Conservation (phyloP, 768 basidiomycete genomes). For the Amanita phalloides region DNA sequence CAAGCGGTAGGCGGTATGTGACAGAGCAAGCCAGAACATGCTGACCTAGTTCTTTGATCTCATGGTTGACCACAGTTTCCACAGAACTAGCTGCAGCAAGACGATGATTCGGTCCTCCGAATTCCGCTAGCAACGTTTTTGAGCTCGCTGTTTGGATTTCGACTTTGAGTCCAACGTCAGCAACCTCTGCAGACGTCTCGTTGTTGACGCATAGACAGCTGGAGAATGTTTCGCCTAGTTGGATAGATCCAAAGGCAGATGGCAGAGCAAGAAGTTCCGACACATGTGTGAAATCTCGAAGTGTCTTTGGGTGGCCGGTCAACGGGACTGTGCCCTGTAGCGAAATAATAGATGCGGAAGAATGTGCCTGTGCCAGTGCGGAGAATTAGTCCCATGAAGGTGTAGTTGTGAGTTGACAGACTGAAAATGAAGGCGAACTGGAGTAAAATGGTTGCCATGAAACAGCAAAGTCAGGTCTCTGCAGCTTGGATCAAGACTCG, state of each 20-base stretch:
- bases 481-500: slow-evolving; percentile 9
- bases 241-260: slow-evolving; percentile 75
- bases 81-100: slow-evolving; percentile 49
- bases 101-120: slow-evolving; percentile 39
- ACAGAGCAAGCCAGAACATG: slow-evolving; percentile 85
- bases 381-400: background rate
- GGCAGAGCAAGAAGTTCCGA: slow-evolving; percentile 76
- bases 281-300: slow-evolving; percentile 71
- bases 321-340: slow-evolving; percentile 65
- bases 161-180: slow-evolving; percentile 54
- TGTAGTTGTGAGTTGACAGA: slow-evolving; percentile 14
- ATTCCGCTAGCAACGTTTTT: slow-evolving; percentile 53
- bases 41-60: slow-evolving; percentile 90
- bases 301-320: slow-evolving; percentile 69
- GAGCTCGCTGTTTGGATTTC: slow-evolving; percentile 80
- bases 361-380: slow-evolving; percentile 37
- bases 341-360: slow-evolving; percentile 67
- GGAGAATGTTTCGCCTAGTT: slow-evolving; percentile 83
- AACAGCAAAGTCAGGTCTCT: slow-evolving; percentile 67
- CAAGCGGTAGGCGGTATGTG: slow-evolving; percentile 63
- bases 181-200: slow-evolving; percentile 52
- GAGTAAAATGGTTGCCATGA: slow-evolving; percentile 88
- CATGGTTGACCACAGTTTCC: slow-evolving; percentile 65
- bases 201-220: slow-evolving; percentile 79
- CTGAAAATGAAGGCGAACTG: slow-evolving; percentile 70